Percentiles rank a stretch among this genome's conserved stretches.
Evolutionary conservation across 345 rosid species (phyloP).

Genomic region (Lepidium aucheri): DNA sequence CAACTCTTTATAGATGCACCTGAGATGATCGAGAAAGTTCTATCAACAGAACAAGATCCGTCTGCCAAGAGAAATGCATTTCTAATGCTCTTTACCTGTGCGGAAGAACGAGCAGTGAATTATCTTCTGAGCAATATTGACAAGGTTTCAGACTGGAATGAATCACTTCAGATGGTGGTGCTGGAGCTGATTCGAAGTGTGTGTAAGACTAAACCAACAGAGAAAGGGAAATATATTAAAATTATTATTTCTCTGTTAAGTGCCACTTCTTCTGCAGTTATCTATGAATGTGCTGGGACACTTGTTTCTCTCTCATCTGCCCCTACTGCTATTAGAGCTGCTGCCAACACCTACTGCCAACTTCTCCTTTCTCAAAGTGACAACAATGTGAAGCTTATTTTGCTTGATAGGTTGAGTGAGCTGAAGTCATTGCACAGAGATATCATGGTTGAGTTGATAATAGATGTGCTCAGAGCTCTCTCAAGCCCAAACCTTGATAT

Average conservation of each 20-base stretch:
- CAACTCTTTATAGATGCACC: slow-evolving; percentile 74
- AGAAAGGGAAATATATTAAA: slow-evolving; percentile 68
- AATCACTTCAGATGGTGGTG: slow-evolving; percentile 69
- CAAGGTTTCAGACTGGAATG: slow-evolving; percentile 67
- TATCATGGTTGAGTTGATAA: slow-evolving; percentile 74
- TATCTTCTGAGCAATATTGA: slow-evolving; percentile 61
- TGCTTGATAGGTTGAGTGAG: slow-evolving; percentile 75
- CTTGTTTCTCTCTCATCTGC: slow-evolving; percentile 89
- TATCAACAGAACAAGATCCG: slow-evolving; percentile 59
- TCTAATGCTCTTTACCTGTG: slow-evolving; percentile 69
- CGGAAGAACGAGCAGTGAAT: slow-evolving; percentile 55
- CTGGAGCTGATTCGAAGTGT: slow-evolving; percentile 68
- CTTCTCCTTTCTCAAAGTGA: slow-evolving; percentile 84
- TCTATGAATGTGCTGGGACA: slow-evolving; percentile 68
- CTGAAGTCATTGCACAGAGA: slow-evolving; percentile 66
- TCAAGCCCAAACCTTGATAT: slow-evolving; percentile 84
- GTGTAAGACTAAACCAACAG: slow-evolving; percentile 51
- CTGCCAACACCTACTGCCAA: slow-evolving; percentile 79
- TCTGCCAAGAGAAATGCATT: slow-evolving; percentile 79
- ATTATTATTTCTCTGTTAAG: slow-evolving; percentile 64
- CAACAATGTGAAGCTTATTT: slow-evolving; percentile 82
- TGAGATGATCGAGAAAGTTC: slow-evolving; percentile 66
- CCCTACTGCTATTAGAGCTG: slow-evolving; percentile 78
- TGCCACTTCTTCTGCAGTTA: slow-evolving; percentile 66
- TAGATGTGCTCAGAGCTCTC: slow-evolving; percentile 92